These are phyloP conservation scores for Laburnicola sp. DNA, from an alignment of 2,329 filamentous ascomycete genomes.

Conservation along the genomic window DNA sequence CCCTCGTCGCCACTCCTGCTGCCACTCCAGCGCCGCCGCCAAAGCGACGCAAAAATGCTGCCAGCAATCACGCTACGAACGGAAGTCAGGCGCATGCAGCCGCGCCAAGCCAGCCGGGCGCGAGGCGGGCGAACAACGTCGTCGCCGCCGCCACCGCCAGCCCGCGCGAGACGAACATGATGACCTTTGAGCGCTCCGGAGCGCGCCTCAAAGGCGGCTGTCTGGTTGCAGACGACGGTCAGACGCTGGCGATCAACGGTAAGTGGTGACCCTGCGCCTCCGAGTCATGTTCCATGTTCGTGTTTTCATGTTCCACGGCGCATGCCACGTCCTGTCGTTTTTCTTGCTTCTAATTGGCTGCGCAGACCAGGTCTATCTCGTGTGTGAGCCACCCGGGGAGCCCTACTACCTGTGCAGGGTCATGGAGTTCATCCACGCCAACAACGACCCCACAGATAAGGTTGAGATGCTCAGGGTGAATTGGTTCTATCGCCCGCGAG, in stretches of 20 bases:
- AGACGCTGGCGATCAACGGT: constrained; percentile 83
- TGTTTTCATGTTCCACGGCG: constrained; percentile 34
- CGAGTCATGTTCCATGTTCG: constrained; percentile 8
- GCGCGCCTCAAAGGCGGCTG: constrained; percentile 72
- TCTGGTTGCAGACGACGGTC: constrained; percentile 88
- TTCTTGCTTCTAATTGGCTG: constrained; percentile 42
- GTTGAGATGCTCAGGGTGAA: constrained; percentile 91
- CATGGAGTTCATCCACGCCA: constrained; percentile 92
- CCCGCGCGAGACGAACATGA: constrained; percentile 75
- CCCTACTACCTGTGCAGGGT: constrained; percentile 97
- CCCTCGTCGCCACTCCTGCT: constrained; percentile 56
- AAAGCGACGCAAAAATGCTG: constrained; percentile 84
- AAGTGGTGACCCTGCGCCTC: constrained; percentile 33
- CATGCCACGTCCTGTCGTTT: constrained; percentile 34
- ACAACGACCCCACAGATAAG: constrained; percentile 67
- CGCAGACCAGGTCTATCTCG: constrained; percentile 85
- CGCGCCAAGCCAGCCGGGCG: constrained; percentile 45
- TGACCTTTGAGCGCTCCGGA: constrained; percentile 77
- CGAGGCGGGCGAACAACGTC: constrained; percentile 42
- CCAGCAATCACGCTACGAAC: constrained; percentile 39
- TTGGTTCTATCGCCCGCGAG: constrained; percentile 97
- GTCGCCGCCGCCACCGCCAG: constrained; percentile 41
- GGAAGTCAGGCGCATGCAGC: constrained; percentile 41
- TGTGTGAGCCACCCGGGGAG: constrained; percentile 96
- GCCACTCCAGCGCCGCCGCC: constrained; percentile 34